Evolutionary conservation across 768 basidiomycete genomes (phyloP), one percentile per base, ranked within the genome.

Genomic region (Brasilioporus rufonigricans): DNA sequence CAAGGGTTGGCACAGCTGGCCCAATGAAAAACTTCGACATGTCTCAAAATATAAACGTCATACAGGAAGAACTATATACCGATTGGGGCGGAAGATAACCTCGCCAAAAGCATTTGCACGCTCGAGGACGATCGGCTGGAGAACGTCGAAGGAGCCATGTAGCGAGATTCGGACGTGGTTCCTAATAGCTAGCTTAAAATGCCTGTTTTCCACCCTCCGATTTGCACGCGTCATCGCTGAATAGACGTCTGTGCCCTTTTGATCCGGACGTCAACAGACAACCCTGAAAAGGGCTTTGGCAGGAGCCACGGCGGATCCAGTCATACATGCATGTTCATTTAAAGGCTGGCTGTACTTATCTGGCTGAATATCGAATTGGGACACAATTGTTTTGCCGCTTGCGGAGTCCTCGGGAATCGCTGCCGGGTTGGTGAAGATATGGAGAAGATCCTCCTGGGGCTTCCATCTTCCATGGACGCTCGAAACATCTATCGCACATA

Each of bases 381-480:
- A 16, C 26, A 48, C 44, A 52, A 27, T 44, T 24, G 21, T 35
- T 36, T 48, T 53, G 10, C 52, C 48, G 23, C 18, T 47, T 66
- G 36, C 53, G 64, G 48, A 32, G 56, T 61, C 62, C 58, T 61
- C 64, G 65, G 61, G 53, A 18, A 44, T 50, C 35, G 50, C 48
- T 44, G n/a, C 53, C 38, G 36, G 43, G 48, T 8, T 48, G 35
- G 44, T 6, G 24, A 18, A 8, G 24, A 43, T 13, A 43, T 23
- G 35, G 44, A 63, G 58, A 55, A 61, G 65, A 65, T 65, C 61
- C 61, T 54, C 53, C 53, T 46, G 38, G 45, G 40, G 23, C 21
- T 23, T 10, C 27, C 3, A 27, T 44, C 64, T 67, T 67, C 65
- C 50, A 58, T 50, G 52, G 44, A 48, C 57, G 55, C 27, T 55